Percentiles rank a stretch among this genome's conserved stretches.
phyloP scores from a whole-genome alignment of 352 stramenopile genomes.

The Halophytophthora polymorphica region DNA sequence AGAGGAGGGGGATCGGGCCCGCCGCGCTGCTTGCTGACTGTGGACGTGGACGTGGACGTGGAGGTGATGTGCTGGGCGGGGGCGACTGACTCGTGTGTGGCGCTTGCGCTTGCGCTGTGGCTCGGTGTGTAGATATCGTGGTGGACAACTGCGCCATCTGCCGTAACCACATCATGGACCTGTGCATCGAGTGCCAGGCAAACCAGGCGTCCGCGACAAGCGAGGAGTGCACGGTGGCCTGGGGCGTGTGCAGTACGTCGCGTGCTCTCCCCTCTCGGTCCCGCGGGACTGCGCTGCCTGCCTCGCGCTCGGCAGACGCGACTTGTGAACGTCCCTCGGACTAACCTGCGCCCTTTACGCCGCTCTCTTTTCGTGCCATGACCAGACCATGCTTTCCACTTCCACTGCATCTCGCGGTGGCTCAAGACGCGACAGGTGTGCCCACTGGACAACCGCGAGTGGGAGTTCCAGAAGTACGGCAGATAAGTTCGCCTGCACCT shows the following conservation, averaged over 20 bases:
- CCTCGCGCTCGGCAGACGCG: no score
- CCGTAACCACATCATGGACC: slow-evolving; percentile 99
- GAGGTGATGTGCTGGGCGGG: neutral
- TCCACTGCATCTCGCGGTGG: slow-evolving; percentile 99
- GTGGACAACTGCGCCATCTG: slow-evolving; percentile 97
- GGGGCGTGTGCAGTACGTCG: slow-evolving; percentile 83
- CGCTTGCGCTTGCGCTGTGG: neutral
- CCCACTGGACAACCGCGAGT: slow-evolving; percentile 99
- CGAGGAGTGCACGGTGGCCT: slow-evolving; percentile 86
- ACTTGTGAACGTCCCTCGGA: no score
- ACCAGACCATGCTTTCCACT: slow-evolving; percentile 98
- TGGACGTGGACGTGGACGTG: neutral
- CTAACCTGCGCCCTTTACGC: no score
- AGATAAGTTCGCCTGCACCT: slow-evolving; percentile 47
- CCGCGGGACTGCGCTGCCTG: no score
- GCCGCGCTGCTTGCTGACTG: no score
- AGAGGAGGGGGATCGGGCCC: neutral
- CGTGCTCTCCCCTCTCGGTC: neutral
- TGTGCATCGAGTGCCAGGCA: slow-evolving; percentile 99
- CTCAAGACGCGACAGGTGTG: slow-evolving; percentile 98
- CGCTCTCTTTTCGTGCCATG: slow-evolving; percentile 17
- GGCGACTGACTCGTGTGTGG: slow-evolving; percentile 5
- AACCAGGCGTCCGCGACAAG: slow-evolving; percentile 88
- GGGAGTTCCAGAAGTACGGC: slow-evolving; percentile 98
- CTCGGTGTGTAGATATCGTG: slow-evolving; percentile 64